A percentile compares a stretch with the other conserved stretches of the same genome.
Conservation (phyloP, 169 alveolate genomes). For the Plasmodium chabaudi region DNA sequence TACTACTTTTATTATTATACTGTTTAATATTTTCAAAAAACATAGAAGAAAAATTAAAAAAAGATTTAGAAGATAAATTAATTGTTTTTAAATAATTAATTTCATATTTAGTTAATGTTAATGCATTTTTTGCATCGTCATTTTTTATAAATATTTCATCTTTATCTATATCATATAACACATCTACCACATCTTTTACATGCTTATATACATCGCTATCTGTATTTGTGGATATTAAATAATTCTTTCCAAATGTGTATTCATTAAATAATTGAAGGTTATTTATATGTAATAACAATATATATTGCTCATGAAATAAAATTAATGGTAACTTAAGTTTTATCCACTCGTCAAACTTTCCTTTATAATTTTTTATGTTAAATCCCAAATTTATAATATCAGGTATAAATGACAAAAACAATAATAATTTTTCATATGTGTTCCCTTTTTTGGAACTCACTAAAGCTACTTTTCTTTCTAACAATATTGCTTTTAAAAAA, state of each 20-base stretch:
- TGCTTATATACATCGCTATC: slow-evolving; percentile 58
- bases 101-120: slow-evolving; percentile 67
- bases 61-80: slow-evolving; percentile 35
- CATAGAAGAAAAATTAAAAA: slow-evolving; percentile 48
- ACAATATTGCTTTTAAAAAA: slow-evolving; percentile 54
- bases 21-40: slow-evolving; percentile 49
- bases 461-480: slow-evolving; percentile 60
- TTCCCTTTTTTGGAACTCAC: slow-evolving; percentile 58
- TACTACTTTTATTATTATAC: neutral
- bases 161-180: slow-evolving; percentile 49
- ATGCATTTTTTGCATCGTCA: slow-evolving; percentile 26
- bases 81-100: slow-evolving; percentile 52
- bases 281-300: slow-evolving; percentile 60
- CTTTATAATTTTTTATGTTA: slow-evolving; percentile 62
- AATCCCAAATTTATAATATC: slow-evolving; percentile 73
- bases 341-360: slow-evolving; percentile 65
- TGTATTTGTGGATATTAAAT: slow-evolving; percentile 47
- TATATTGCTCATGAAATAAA: slow-evolving; percentile 65
- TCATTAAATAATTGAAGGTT: slow-evolving; percentile 51
- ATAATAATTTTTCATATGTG: slow-evolving; percentile 26
- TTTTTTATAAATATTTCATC: slow-evolving; percentile 49
- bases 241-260: slow-evolving; percentile 40
- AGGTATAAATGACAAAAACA: slow-evolving; percentile 60
- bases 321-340: slow-evolving; percentile 53
- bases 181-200: slow-evolving; percentile 28